A percentile compares a stretch with the other conserved stretches of the same genome.
Conservation (phyloP, 2,329 filamentous ascomycete species). For the Huntiella savannae region DNA sequence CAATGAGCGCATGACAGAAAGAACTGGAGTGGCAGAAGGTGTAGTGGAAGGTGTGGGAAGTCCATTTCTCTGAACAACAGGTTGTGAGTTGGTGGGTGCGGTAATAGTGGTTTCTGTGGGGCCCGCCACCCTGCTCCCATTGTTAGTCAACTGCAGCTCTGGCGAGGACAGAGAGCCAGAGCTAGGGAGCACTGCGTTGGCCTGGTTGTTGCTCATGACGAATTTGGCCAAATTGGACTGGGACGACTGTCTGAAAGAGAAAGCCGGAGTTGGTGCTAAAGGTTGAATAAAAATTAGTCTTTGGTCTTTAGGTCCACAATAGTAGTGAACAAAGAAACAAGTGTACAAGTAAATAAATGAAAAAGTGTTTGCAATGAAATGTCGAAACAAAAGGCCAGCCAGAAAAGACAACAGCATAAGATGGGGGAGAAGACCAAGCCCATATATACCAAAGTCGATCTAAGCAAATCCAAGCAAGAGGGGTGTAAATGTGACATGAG, state of each 20-base stretch:
- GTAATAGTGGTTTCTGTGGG: conserved; percentile 14
- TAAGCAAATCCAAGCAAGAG: background rate
- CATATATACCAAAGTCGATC: background rate
- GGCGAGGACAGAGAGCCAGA: conserved; percentile 17
- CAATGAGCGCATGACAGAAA: conserved; percentile 15
- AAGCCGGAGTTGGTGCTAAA: background rate
- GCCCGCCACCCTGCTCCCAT: conserved; percentile 16
- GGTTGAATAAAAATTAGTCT: background rate
- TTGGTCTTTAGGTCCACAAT: background rate
- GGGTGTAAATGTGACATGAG: background rate
- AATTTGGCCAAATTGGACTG: conserved; percentile 25
- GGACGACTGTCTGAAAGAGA: conserved; percentile 19
- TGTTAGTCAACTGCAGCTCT: conserved; percentile 14
- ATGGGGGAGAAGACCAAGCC: background rate
- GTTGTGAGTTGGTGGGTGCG: conserved; percentile 15
- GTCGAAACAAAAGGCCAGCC: background rate
- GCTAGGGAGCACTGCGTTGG: conserved; percentile 3
- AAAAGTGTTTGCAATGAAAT: background rate
- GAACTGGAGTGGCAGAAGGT: conserved; percentile 13
- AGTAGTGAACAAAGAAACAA: background rate
- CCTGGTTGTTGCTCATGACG: conserved; percentile 25
- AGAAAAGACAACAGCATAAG: background rate
- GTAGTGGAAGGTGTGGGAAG: conserved; percentile 14
- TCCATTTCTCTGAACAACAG: conserved; percentile 19
- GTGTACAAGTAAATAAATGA: background rate